Percentiles rank a stretch among this genome's conserved stretches.
These are phyloP conservation scores for Fusarium devonianum DNA, from an alignment of 2,329 filamentous ascomycete species.

Conservation along the genomic window DNA sequence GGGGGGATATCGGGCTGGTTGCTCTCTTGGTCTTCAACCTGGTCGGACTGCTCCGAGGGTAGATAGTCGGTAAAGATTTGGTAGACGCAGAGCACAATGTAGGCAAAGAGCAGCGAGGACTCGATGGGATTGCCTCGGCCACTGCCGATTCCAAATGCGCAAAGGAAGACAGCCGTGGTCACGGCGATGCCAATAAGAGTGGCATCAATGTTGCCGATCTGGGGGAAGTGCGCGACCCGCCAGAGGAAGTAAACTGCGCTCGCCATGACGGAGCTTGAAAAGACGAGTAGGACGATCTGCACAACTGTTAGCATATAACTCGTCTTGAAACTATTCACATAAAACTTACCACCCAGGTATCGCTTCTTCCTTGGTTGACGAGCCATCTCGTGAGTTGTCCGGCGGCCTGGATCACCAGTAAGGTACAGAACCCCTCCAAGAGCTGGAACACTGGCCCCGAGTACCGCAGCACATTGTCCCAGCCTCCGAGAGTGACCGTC, in stretches of 20 bases:
- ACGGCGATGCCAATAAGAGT: constrained; percentile 91
- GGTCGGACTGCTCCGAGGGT: constrained; percentile 72
- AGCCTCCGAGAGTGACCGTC: constrained; percentile 79
- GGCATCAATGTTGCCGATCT: constrained; percentile 90
- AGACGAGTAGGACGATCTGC: constrained; percentile 86
- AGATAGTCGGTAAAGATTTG: constrained; percentile 99
- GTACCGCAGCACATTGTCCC: constrained; percentile 88
- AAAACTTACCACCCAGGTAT: constrained; percentile 88
- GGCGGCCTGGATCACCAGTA: constrained; percentile 92
- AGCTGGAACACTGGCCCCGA: constrained; percentile 95
- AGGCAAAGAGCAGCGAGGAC: constrained; percentile 93
- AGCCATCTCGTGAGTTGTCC: constrained; percentile 95
- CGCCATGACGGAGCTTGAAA: constrained; percentile 90
- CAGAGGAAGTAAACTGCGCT: constrained; percentile 96
- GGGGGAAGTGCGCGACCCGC: constrained; percentile 91
- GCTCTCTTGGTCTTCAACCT: constrained; percentile 56
- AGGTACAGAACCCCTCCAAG: constrained; percentile 93
- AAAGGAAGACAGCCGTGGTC: constrained; percentile 90
- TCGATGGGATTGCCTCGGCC: constrained; percentile 95
- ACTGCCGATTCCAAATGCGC: constrained; percentile 91
- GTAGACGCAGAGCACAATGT: constrained; percentile 97
- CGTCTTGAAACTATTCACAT: not conserved
- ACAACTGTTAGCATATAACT: constrained; percentile 44
- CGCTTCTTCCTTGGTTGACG: constrained; percentile 89
- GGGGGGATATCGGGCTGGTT: constrained; percentile 90